Conservation (phyloP, 2,329 filamentous ascomycete species). For the Parastagonospora nodorum region DNA sequence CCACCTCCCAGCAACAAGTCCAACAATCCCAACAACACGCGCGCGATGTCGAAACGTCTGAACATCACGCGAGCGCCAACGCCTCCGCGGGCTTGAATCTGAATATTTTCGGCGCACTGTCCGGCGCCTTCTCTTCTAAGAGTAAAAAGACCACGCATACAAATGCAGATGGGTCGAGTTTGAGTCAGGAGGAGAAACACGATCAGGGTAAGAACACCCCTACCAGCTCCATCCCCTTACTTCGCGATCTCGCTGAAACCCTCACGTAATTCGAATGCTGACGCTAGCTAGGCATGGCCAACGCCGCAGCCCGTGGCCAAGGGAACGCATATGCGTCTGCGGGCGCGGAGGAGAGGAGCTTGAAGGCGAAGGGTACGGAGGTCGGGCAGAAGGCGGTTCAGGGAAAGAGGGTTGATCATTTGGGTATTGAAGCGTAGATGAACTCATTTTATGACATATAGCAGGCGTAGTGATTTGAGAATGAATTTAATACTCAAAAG, state of each 20-base stretch:
- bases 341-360: slow-evolving; percentile 18
- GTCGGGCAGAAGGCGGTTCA: slow-evolving; percentile 11
- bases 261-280: too few species aligned
- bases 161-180: slow-evolving; percentile 30
- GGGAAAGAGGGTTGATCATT: slow-evolving; percentile 38
- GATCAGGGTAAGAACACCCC: slow-evolving; percentile 25
- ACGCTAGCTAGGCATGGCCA: slow-evolving; percentile 26
- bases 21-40: slow-evolving; percentile 25
- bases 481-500: too few species aligned
- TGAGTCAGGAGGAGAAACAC: slow-evolving; percentile 26
- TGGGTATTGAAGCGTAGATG: slow-evolving; percentile 42
- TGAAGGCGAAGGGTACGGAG: slow-evolving; percentile 10
- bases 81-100: slow-evolving; percentile 44
- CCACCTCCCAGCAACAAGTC: slow-evolving; percentile 27
- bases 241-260: too few species aligned
- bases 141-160: slow-evolving; percentile 38
- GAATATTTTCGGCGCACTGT: slow-evolving; percentile 44
- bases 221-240: too few species aligned
- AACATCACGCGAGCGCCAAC: slow-evolving; percentile 37
- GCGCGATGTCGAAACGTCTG: slow-evolving; percentile 31
- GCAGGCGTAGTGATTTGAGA: too few species aligned
- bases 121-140: slow-evolving; percentile 36
- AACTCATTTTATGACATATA: too few species aligned
- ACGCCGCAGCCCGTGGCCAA: slow-evolving; percentile 20
- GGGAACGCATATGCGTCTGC: slow-evolving; percentile 30